Evolutionary conservation across 2,329 filamentous ascomycete species (phyloP), one percentile per base, ranked within the genome.

Genomic region (Aspergillus neoniger): DNA sequence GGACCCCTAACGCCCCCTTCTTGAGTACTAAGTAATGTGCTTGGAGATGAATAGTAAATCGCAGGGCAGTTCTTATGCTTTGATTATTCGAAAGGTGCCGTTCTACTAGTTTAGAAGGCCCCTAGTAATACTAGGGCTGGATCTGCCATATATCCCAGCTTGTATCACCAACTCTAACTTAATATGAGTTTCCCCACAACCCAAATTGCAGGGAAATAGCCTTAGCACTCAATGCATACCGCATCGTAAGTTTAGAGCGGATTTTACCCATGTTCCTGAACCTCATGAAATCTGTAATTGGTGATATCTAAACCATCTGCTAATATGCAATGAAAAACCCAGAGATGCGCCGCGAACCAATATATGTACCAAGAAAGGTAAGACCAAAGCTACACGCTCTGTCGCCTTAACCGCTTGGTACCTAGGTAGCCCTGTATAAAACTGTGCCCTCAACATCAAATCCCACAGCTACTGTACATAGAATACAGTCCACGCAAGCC

Each of bases 331-430:
- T 36, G 1, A 36, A 52, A 61, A 60, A 60, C 60, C 64, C 57
- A 63, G n/a, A 61, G 39, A 65, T 66, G 59, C 64, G 66, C 66
- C 63, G 51, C 43, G 44, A 65, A 55, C 58, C 41, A 56, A 58
- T 60, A 58, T 57, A 59, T 44, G 30, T 41, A 59, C 51, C 49
- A 38, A 55, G 39, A 23, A 38, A 15, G n/a, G 48, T 36, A 47
- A 32, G 47, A 56, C 52, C 30, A n/a, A 14, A 49, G 19, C 23
- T 15, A 23, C n/a, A 25, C 30, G 43, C 41, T 7, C 19, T 30
- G 43, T 38, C 47, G 48, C 17, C 49, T 41, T n/a, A 41, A 32
- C 23, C 38, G 28, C 50, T n/a, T 54, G 19, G 32, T 56, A 55
- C 52, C 21, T 17, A 44, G 39, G 38, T 44, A 43, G 39, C 19